Evolutionary conservation across 495 filamentous ascomycete genomes (phyloP).

Genomic region (Neurospora intermedia): DNA sequence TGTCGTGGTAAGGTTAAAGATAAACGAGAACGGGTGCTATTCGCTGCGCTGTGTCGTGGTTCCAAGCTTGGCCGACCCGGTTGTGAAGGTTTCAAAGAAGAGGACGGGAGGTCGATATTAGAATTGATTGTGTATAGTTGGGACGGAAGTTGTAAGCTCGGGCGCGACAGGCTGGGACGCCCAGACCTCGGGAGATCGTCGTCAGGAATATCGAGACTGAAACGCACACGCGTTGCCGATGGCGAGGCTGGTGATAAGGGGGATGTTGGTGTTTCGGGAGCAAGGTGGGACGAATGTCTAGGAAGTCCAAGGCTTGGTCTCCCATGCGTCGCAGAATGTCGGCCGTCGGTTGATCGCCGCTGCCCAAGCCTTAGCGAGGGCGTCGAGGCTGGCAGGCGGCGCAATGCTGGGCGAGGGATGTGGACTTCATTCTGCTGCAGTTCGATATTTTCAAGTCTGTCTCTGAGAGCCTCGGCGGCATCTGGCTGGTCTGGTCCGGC

Average conservation of each 20-base stretch:
- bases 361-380: not conserved
- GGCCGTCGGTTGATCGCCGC: not conserved
- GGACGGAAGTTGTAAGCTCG: slow-evolving; percentile 2
- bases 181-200: not conserved
- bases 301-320: not conserved
- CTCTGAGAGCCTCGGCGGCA: slow-evolving; percentile 9
- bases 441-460: slow-evolving; percentile 17
- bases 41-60: not conserved
- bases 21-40: slow-evolving; percentile 7
- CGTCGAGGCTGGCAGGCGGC: not conserved
- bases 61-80: not conserved
- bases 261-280: not conserved
- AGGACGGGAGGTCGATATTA: slow-evolving; percentile 4
- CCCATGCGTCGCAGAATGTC: not conserved
- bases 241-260: not conserved
- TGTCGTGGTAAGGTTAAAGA: slow-evolving; percentile 18
- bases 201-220: not conserved
- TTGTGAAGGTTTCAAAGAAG: slow-evolving; percentile 1
- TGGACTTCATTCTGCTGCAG: slow-evolving; percentile 10
- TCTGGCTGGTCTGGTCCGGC: slow-evolving; percentile 1
- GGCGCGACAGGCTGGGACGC: not conserved
- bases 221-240: not conserved
- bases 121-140: slow-evolving; percentile 23
- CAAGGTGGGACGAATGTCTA: not conserved
- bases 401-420: not conserved